Conservation (phyloP, 257 asterid species). For the Nicotiana otophora region DNA sequence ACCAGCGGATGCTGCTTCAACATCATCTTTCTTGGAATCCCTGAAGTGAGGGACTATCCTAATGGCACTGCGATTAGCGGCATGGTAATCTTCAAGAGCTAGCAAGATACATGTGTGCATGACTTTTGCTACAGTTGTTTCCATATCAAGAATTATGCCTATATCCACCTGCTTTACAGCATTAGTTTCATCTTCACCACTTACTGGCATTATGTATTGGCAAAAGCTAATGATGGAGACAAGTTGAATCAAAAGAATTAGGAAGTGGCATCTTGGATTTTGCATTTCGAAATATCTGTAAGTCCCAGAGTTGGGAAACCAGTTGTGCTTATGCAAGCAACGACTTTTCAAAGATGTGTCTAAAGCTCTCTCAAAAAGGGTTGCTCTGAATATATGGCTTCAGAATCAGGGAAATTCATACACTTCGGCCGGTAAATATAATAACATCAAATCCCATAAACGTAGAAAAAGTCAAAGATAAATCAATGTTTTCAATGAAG, state of each 20-base stretch:
- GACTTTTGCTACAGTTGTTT: slow-evolving; percentile 21
- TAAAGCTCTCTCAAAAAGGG: background rate
- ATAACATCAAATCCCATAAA: background rate
- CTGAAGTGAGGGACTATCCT: slow-evolving; percentile 31
- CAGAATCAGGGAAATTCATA: background rate
- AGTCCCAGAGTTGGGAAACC: background rate
- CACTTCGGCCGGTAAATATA: background rate
- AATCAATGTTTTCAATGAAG: background rate
- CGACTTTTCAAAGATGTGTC: background rate
- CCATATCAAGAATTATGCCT: slow-evolving; percentile 38
- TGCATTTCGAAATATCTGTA: slow-evolving; percentile 15
- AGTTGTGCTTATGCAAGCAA: background rate
- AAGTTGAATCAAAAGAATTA: slow-evolving; percentile 3
- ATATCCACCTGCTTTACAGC: slow-evolving; percentile 25
- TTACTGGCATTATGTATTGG: background rate
- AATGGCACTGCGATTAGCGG: slow-evolving; percentile 7
- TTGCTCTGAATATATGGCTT: background rate
- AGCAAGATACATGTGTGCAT: slow-evolving; percentile 24
- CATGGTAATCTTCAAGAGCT: slow-evolving; percentile 39
- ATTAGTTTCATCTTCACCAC: background rate
- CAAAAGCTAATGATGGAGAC: slow-evolving; percentile 8
- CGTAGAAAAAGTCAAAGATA: background rate
- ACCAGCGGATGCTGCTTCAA: slow-evolving; percentile 39
- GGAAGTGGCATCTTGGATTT: background rate
- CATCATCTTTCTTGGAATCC: slow-evolving; percentile 24